phyloP scores from a whole-genome alignment of 805 yeast genomes.

The Saccharomyces mikatae region DNA sequence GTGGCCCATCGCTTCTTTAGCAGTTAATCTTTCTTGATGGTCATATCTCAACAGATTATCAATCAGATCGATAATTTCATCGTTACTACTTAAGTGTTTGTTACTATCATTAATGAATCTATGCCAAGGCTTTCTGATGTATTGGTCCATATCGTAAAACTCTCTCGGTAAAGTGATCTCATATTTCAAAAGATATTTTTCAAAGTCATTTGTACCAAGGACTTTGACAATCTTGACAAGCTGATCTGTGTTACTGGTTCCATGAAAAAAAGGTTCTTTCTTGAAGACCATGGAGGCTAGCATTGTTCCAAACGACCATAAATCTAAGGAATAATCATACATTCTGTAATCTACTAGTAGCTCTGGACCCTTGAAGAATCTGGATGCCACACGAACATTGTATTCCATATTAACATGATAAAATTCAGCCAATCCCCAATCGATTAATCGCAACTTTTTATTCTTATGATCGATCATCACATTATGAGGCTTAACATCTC shows the following conservation, averaged over 20 bases:
- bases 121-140: constrained; percentile 81
- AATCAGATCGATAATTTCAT: constrained; percentile 58
- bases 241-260: constrained; percentile 86
- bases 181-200: constrained; percentile 60
- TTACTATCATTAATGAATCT: constrained; percentile 66
- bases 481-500: constrained; percentile 91
- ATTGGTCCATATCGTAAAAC: constrained; percentile 68
- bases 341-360: constrained; percentile 70
- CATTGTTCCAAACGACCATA: constrained; percentile 92
- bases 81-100: constrained; percentile 50
- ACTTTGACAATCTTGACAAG: constrained; percentile 83
- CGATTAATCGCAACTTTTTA: constrained; percentile 63
- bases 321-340: constrained; percentile 81
- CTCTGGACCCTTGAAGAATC: constrained; percentile 91
- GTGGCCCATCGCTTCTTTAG: constrained; percentile 80
- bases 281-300: constrained; percentile 81
- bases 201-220: constrained; percentile 72
- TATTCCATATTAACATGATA: constrained; percentile 85
- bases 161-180: constrained; percentile 61
- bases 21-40: constrained; percentile 82
- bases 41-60: constrained; percentile 72
- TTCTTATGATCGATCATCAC: constrained; percentile 80
- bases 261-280: constrained; percentile 89
- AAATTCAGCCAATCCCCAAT: constrained; percentile 93
- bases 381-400: constrained; percentile 85